Evolutionary conservation across 2,329 filamentous ascomycete species (phyloP), one percentile per base, ranked within the genome.

Genomic region (Aureobasidium sp.): DNA sequence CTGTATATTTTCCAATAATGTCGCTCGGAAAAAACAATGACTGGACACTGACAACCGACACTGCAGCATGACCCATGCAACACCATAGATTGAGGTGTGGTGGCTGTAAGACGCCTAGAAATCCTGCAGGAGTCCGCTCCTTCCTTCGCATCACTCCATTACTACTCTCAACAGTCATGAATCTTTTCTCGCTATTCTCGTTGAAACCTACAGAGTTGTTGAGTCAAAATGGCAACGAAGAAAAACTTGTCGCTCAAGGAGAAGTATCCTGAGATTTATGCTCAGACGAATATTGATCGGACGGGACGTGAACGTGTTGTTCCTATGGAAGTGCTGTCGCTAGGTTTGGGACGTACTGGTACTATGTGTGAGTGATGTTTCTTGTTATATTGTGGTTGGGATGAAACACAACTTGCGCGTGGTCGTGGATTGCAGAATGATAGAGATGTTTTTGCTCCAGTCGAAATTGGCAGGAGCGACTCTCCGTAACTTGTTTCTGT

Each of bases 261-360:
- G 14, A 47, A 58, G 39, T 58, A 57, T 45, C 53, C 53, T 6
- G 53, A 57, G 39, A 57, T 57, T 3, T 57, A 57, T 57, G 3
- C 29, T 25, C 39, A 57, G 29, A 57, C 27, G 16, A 25, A 57
- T 9, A 36, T 57, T 16, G 39, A 57, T 36, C 53, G 53, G 5
- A 45, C n/a, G 16, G 53, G 53, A 54, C 8, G 14, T 61, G 21
- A 36, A 29, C 37, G 53, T 44, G 29, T 44, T n/a, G 62, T 68
- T 3, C 64, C 67, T 2, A 65, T 69, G 64, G 41, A 66, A 55
- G 62, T 69, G 7, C 59, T 69, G 5, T 64, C 57, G n/a, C 62
- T 68, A 11, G 61, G 64, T 21, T 63, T 69, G 60, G 54, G 64
- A 21, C 62, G 67, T 5, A 69, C 68, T 3, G 68, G 68, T 1